phyloP scores from a whole-genome alignment of 805 yeast genomes.

The Pichia scutulata region DNA sequence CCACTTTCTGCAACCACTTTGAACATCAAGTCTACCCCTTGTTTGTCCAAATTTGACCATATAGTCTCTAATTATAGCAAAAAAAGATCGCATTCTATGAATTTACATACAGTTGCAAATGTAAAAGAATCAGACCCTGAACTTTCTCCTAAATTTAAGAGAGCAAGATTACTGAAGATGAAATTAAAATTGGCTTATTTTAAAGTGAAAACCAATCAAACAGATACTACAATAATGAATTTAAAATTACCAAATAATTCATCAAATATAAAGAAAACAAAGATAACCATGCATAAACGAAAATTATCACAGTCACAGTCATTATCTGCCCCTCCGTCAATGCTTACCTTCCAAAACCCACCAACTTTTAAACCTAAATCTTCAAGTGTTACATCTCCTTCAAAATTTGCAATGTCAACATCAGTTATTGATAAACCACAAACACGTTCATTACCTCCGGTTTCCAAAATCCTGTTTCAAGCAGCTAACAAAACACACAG shows the following conservation, averaged over 20 bases:
- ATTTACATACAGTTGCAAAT: background rate
- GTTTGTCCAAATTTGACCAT: background rate
- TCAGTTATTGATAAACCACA: constrained; percentile 6
- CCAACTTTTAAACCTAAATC: background rate
- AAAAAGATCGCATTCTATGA: background rate
- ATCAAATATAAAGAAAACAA: background rate
- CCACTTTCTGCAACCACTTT: background rate
- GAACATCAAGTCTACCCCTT: background rate
- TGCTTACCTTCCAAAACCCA: background rate
- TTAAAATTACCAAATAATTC: constrained; percentile 18
- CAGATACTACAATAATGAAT: constrained; percentile 25
- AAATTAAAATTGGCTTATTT: constrained; percentile 46
- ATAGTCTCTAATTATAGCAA: background rate
- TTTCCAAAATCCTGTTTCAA: background rate
- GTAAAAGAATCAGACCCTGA: constrained; percentile 2
- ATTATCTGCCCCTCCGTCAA: background rate
- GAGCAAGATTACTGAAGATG: constrained; percentile 37
- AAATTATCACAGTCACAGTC: background rate
- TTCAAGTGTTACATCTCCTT: constrained; percentile 24
- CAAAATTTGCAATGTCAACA: constrained; percentile 18
- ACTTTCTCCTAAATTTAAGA: constrained; percentile 22
- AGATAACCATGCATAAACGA: background rate
- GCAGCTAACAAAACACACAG: background rate
- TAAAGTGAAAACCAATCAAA: constrained; percentile 43
- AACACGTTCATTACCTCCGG: background rate